Conservation (phyloP, 176 grass and related monocot species). For the Avena atlantica region DNA sequence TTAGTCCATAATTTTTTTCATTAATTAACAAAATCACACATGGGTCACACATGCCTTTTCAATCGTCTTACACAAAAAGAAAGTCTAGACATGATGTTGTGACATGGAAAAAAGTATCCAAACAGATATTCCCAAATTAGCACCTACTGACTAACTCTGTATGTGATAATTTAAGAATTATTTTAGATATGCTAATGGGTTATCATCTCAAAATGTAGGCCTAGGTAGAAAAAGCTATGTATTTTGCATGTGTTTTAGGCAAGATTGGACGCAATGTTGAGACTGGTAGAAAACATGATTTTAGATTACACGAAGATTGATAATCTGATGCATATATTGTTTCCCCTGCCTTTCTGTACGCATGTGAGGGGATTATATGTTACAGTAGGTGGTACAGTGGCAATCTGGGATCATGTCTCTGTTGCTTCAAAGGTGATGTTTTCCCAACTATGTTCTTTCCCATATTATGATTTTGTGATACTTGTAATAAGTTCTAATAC, state of each 20-base stretch:
- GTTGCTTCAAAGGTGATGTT: constrained; percentile 70
- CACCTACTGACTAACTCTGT: neutral
- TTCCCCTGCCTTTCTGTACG: neutral
- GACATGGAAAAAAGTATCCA: neutral
- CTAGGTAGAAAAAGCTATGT: neutral
- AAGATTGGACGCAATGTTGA: constrained; percentile 44
- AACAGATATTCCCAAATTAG: neutral
- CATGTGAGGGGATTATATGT: constrained; percentile 64
- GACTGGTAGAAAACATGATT: constrained; percentile 88
- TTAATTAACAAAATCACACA: too few species aligned
- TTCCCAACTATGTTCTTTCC: neutral
- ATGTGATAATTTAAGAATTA: neutral
- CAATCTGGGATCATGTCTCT: constrained; percentile 69
- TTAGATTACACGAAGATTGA: constrained; percentile 93
- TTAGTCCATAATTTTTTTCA: too few species aligned
- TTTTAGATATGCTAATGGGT: neutral
- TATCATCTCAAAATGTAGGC: neutral
- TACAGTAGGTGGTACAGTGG: constrained; percentile 68
- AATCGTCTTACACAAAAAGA: too few species aligned
- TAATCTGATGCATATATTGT: constrained; percentile 84
- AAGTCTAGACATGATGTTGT: neutral
- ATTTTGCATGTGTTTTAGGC: neutral
- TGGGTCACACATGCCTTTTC: too few species aligned
- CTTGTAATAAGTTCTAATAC: neutral
- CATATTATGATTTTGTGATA: neutral